Evolutionary conservation across 768 basidiomycete species (phyloP).

Genomic region (Mycena latifolia): DNA sequence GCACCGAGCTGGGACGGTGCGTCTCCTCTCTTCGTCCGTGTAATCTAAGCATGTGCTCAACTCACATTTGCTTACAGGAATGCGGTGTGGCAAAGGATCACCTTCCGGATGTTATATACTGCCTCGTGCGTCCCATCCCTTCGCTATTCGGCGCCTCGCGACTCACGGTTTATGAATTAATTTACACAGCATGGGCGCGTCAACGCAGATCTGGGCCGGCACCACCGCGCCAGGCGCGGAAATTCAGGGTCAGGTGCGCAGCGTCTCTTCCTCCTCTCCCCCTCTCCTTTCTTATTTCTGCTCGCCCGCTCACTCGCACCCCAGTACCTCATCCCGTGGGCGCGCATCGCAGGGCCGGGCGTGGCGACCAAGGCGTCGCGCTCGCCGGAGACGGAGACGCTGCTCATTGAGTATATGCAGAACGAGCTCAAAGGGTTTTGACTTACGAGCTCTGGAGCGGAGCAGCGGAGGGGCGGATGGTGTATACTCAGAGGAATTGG

Average conservation of each 20-base stretch:
- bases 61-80: too few relatives aligned
- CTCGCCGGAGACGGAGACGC: neutral
- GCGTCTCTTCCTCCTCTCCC: too few relatives aligned
- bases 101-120: neutral
- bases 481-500: too few relatives aligned
- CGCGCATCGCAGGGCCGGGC: neutral
- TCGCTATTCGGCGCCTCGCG: too few relatives aligned
- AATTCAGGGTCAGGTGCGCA: neutral
- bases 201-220: conserved; percentile 11
- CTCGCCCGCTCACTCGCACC: too few relatives aligned
- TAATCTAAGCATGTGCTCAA: too few relatives aligned
- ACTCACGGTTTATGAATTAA: too few relatives aligned
- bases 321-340: conserved; percentile 13
- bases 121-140: neutral
- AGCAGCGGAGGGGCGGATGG: too few relatives aligned
- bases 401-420: conserved; percentile 2
- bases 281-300: too few relatives aligned
- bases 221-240: neutral
- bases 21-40: too few relatives aligned
- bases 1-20: neutral
- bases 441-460: neutral
- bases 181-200: neutral
- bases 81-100: neutral
- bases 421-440: neutral
- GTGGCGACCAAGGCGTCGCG: neutral